Conservation (phyloP, 805 yeast species). For the Yarrowia porcina region DNA sequence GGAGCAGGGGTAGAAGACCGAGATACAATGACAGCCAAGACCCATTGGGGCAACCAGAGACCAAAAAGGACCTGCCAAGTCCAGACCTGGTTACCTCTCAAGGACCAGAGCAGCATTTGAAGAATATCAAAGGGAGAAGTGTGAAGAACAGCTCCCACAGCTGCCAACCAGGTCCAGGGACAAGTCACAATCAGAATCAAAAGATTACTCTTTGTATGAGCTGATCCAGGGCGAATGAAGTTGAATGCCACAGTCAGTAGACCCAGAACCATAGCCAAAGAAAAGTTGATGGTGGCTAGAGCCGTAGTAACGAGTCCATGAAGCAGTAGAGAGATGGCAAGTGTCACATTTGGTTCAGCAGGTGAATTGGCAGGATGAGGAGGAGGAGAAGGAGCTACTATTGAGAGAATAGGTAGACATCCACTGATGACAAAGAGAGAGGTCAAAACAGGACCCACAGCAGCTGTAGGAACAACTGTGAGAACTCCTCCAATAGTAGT, state of each 20-base stretch:
- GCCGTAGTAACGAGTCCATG: constrained; percentile 69
- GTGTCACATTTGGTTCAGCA: constrained; percentile 33
- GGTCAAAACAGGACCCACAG: not conserved
- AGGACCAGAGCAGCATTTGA: constrained; percentile 55
- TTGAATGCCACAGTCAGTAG: constrained; percentile 72
- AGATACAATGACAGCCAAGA: constrained; percentile 35
- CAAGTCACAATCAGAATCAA: constrained; percentile 44
- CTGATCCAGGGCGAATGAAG: constrained; percentile 47
- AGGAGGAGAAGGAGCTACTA: constrained; percentile 27
- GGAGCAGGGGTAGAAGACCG: not conserved
- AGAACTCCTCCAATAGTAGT: not conserved
- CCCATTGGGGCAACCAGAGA: constrained; percentile 87
- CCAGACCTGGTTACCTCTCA: constrained; percentile 74
- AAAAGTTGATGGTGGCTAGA: constrained; percentile 75
- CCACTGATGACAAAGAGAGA: constrained; percentile 3
- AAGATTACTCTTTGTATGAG: constrained; percentile 26
- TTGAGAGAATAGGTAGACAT: constrained; percentile 16
- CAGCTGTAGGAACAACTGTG: not conserved
- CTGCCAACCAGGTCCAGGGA: constrained; percentile 47
- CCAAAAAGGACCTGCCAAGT: constrained; percentile 72
- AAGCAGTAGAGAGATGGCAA: constrained; percentile 52
- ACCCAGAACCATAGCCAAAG: constrained; percentile 73
- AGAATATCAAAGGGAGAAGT: constrained; percentile 40
- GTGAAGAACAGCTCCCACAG: constrained; percentile 32
- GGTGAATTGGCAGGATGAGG: not conserved